phyloP scores from a whole-genome alignment of 1,139 yeast species.

The Kodamaea arcana region DNA sequence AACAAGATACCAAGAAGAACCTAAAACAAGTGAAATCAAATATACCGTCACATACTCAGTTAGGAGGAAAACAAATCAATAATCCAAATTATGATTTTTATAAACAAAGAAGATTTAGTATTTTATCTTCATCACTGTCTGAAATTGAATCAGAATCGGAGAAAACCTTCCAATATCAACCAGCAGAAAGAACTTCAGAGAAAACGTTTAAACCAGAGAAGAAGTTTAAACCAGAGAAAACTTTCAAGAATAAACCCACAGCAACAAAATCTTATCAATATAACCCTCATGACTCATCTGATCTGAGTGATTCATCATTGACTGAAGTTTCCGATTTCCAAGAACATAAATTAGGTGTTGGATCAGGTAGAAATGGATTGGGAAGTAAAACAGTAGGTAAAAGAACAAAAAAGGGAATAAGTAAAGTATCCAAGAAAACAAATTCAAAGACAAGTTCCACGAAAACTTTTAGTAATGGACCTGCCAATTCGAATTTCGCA shows the following conservation, averaged over 20 bases:
- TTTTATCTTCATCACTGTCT: constrained; percentile 27
- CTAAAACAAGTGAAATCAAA: too few species aligned
- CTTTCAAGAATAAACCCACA: too few species aligned
- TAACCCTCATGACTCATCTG: neutral
- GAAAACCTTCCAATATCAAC: constrained; percentile 8
- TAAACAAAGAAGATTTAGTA: constrained; percentile 37
- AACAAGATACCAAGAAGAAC: constrained; percentile 2
- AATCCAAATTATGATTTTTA: constrained; percentile 5
- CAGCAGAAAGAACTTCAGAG: neutral
- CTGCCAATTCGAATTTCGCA: constrained; percentile 9
- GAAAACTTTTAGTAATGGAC: constrained; percentile 1
- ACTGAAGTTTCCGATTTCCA: constrained; percentile 41
- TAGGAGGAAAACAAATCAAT: constrained; percentile 36
- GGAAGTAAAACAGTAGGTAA: constrained; percentile 7
- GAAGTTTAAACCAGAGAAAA: too few species aligned
- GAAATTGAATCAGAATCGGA: constrained; percentile 12
- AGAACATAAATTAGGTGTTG: too few species aligned
- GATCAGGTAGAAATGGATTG: constrained; percentile 7
- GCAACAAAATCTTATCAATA: too few species aligned
- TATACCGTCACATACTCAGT: too few species aligned
- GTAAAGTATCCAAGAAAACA: constrained; percentile 5
- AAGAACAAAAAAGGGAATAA: constrained; percentile 8
- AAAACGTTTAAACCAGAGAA: too few species aligned
- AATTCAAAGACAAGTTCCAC: neutral
- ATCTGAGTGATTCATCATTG: constrained; percentile 27